Conservation (phyloP, 805 yeast genomes). For the Starmerella floris region DNA sequence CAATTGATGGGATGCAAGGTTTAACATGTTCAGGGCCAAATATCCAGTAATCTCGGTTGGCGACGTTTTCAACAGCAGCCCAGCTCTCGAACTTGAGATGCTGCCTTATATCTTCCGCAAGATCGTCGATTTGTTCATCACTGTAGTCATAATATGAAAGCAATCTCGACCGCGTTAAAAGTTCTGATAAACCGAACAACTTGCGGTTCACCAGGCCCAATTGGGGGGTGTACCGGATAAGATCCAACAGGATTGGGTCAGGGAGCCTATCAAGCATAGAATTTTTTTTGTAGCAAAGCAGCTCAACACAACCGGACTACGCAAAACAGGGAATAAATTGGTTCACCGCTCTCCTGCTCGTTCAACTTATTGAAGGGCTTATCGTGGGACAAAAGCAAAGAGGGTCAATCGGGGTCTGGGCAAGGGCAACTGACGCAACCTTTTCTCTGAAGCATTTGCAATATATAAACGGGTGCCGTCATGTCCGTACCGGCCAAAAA, state of each 20-base stretch:
- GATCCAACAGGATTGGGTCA: conserved; percentile 9
- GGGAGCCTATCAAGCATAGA: conserved; percentile 16
- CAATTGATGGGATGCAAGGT: not conserved
- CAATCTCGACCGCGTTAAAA: conserved; percentile 7
- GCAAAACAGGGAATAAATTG: no score
- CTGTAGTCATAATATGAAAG: conserved; percentile 7
- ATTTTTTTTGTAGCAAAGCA: not conserved
- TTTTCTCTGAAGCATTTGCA: no score
- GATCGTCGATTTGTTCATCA: conserved; percentile 12
- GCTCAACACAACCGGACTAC: no score
- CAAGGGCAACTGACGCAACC: no score
- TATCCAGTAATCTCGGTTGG: conserved; percentile 19
- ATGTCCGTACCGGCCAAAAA: no score
- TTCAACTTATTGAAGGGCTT: no score
- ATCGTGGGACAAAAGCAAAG: no score
- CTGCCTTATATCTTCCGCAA: conserved; percentile 12
- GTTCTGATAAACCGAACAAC: conserved; percentile 10
- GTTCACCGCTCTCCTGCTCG: no score
- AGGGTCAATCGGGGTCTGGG: no score
- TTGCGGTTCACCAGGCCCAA: conserved; percentile 14
- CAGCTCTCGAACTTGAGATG: conserved; percentile 16
- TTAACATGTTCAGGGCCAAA: conserved; percentile 18
- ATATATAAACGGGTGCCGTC: no score
- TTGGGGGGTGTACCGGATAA: conserved; percentile 11
- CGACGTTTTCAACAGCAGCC: conserved; percentile 15